A percentile compares a stretch with the other conserved stretches of the same genome.
These are phyloP conservation scores for Hypoxylon sp. DNA, from an alignment of 2,329 filamentous ascomycete species.

Conservation along the genomic window DNA sequence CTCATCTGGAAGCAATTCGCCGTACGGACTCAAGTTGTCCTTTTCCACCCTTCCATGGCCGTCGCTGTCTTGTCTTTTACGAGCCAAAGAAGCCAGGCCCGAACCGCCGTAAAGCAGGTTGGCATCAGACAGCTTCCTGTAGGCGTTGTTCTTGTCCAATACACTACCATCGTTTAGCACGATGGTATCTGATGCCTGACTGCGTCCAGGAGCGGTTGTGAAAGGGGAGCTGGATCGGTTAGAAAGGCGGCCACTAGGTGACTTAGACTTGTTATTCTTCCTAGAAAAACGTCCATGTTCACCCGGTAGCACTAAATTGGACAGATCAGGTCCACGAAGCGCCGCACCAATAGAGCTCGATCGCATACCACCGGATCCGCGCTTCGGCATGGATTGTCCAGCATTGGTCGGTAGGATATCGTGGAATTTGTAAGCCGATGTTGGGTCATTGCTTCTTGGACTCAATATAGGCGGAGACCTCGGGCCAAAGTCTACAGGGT, in stretches of 20 bases:
- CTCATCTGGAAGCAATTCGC: slow-evolving; percentile 72
- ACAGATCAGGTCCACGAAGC: slow-evolving; percentile 64
- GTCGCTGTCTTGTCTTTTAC: slow-evolving; percentile 61
- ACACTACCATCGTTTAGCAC: slow-evolving; percentile 70
- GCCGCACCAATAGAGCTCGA: slow-evolving; percentile 64
- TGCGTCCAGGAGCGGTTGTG: slow-evolving; percentile 52
- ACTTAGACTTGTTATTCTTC: slow-evolving; percentile 63
- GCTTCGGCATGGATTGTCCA: slow-evolving; percentile 60
- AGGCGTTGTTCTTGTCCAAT: slow-evolving; percentile 76
- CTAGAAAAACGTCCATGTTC: slow-evolving; percentile 58
- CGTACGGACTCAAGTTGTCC: slow-evolving; percentile 73
- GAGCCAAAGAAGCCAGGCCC: slow-evolving; percentile 70
- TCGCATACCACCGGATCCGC: slow-evolving; percentile 47
- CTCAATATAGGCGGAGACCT: slow-evolving; percentile 48
- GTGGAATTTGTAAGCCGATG: slow-evolving; percentile 70
- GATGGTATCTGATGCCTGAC: slow-evolving; percentile 54
- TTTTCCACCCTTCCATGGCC: slow-evolving; percentile 71
- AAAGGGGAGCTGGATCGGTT: slow-evolving; percentile 62
- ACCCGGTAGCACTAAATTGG: slow-evolving; percentile 62
- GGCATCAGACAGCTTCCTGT: slow-evolving; percentile 78
- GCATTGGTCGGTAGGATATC: slow-evolving; percentile 66
- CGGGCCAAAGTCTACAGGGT: slow-evolving; percentile 61
- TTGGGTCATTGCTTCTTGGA: slow-evolving; percentile 55
- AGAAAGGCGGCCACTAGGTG: slow-evolving; percentile 63
- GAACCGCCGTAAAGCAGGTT: slow-evolving; percentile 73